Percentiles rank a stretch among this genome's conserved stretches.
Evolutionary conservation across 2,329 filamentous ascomycete genomes (phyloP).

Genomic region (Cladophialophora carrionii): DNA sequence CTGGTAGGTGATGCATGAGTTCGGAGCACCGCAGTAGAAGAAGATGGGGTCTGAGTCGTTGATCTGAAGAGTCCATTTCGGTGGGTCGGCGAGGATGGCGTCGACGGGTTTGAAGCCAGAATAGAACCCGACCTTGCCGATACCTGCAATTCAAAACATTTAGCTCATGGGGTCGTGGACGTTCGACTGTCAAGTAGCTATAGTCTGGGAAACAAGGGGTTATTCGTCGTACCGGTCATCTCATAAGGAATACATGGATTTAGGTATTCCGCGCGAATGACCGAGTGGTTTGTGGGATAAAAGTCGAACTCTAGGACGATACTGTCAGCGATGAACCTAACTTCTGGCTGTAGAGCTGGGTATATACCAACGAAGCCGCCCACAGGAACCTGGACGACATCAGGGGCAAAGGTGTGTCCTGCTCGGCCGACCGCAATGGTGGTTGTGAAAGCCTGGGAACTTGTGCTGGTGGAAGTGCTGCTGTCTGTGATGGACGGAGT

Average conservation of each 20-base stretch:
- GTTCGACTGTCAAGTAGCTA: too few relatives aligned
- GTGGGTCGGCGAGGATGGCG: conserved; percentile 51
- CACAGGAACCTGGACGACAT: conserved; percentile 32
- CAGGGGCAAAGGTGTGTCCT: conserved; percentile 35
- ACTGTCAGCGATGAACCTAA: neutral
- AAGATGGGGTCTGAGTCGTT: conserved; percentile 68
- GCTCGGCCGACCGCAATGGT: conserved; percentile 31
- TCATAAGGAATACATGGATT: conserved; percentile 68
- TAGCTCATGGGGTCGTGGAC: neutral
- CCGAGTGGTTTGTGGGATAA: conserved; percentile 65
- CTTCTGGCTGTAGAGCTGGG: neutral
- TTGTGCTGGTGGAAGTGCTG: conserved; percentile 22
- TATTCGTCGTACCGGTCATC: conserved; percentile 13
- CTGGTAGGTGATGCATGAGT: conserved; percentile 64
- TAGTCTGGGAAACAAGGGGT: neutral
- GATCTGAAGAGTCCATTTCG: conserved; percentile 51
- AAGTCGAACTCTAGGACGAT: conserved; percentile 55
- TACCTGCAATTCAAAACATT: conserved; percentile 35
- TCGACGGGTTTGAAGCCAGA: conserved; percentile 56
- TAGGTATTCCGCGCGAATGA: conserved; percentile 63
- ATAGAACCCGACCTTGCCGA: conserved; percentile 58
- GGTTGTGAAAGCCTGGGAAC: conserved; percentile 29
- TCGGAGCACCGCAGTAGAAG: conserved; percentile 70
- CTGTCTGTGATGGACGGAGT: conserved; percentile 14
- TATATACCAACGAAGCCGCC: conserved; percentile 29